Evolutionary conservation across 108 stramenopile species (phyloP).

Genomic region (Cyclotella sp.): DNA sequence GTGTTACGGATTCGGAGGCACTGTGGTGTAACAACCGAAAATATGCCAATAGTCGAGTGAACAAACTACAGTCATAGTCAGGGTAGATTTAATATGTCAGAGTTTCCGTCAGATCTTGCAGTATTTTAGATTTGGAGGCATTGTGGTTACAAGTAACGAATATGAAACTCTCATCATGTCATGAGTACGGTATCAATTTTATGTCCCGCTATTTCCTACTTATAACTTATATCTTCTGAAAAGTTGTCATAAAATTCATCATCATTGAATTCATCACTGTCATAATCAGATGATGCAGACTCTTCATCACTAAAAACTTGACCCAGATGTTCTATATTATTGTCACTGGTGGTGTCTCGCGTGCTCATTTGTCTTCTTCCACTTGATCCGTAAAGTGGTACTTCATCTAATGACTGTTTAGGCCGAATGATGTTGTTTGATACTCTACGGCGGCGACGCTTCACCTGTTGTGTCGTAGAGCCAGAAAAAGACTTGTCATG

Average conservation of each 20-base stretch:
- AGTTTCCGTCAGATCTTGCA: no score
- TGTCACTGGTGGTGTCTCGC: background rate
- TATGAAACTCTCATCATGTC: no score
- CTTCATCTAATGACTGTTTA: no score
- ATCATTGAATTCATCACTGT: constrained; percentile 11
- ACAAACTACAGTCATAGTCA: no score
- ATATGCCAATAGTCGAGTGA: no score
- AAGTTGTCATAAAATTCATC: constrained; percentile 18
- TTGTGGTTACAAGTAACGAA: no score
- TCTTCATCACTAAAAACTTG: constrained; percentile 48
- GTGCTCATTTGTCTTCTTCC: background rate
- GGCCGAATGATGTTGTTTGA: background rate
- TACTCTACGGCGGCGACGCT: background rate
- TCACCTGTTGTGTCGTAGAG: background rate
- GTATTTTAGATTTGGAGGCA: no score
- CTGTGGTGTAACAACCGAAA: no score
- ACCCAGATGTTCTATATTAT: constrained; percentile 13
- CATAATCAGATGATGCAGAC: constrained; percentile 13
- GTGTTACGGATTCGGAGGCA: no score
- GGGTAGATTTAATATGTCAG: no score
- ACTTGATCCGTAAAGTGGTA: background rate
- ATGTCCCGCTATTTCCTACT: background rate
- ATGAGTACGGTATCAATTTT: no score
- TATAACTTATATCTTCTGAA: constrained; percentile 36
- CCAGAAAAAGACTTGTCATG: background rate